phyloP scores from a whole-genome alignment of 1,284 basidiomycete genomes.

The Leccinum pachyderme region DNA sequence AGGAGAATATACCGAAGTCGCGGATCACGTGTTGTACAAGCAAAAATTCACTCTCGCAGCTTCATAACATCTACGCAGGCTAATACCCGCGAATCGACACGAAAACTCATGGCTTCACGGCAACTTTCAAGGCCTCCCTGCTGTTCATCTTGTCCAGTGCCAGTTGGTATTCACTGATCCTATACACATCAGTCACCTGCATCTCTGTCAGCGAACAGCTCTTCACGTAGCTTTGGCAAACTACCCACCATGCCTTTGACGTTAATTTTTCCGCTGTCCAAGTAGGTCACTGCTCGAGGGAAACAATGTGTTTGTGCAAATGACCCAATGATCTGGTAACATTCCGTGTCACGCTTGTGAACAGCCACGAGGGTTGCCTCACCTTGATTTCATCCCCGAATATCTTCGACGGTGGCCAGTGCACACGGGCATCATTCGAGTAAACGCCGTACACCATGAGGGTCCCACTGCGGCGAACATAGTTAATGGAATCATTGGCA shows the following conservation, averaged over 20 bases:
- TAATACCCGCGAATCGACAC: background rate
- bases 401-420: slow-evolving; percentile 81
- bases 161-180: slow-evolving; percentile 72
- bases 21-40: too few species aligned
- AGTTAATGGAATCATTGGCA: slow-evolving; percentile 76
- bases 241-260: slow-evolving; percentile 72
- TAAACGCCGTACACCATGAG: slow-evolving; percentile 73
- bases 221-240: background rate
- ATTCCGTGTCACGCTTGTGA: slow-evolving; percentile 1
- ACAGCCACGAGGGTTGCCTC: slow-evolving; percentile 13
- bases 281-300: slow-evolving; percentile 79
- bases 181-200: slow-evolving; percentile 58
- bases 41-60: too few species aligned
- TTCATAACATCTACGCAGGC: too few species aligned
- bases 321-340: slow-evolving; percentile 71
- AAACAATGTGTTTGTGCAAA: slow-evolving; percentile 85
- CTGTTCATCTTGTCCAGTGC: slow-evolving; percentile 84
- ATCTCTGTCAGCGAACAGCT: background rate
- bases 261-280: slow-evolving; percentile 79
- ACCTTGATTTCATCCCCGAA: slow-evolving; percentile 82
- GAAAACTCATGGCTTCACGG: slow-evolving; percentile 44
- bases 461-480: slow-evolving; percentile 73
- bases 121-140: slow-evolving; percentile 63
- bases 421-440: slow-evolving; percentile 65
- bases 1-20: background rate